A percentile compares a stretch with the other conserved stretches of the same genome.
Conservation (phyloP, 2,329 filamentous ascomycete species). For the Coniochaeta prunicola region DNA sequence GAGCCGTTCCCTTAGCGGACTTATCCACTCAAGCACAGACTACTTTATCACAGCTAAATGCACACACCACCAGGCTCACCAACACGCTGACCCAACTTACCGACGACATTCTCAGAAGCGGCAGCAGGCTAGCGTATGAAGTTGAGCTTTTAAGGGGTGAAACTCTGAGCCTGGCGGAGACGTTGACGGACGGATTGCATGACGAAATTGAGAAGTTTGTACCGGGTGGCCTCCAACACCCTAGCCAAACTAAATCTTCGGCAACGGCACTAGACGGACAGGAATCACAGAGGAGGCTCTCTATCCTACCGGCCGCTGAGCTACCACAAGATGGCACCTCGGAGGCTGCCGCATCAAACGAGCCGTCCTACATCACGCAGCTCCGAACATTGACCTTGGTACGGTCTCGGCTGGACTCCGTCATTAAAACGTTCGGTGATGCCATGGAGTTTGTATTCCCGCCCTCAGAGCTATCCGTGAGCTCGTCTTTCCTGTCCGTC, state of each 20-base stretch:
- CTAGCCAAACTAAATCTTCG: slow-evolving; percentile 13
- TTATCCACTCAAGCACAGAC: slow-evolving; percentile 75
- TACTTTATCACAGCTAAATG: slow-evolving; percentile 79
- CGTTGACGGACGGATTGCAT: slow-evolving; percentile 63
- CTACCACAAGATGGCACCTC: slow-evolving; percentile 13
- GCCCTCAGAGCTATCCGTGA: slow-evolving; percentile 76
- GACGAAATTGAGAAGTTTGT: slow-evolving; percentile 69
- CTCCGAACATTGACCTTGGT: slow-evolving; percentile 79
- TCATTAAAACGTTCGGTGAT: slow-evolving; percentile 87
- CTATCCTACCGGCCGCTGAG: background rate
- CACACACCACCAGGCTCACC: slow-evolving; percentile 78
- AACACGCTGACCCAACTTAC: slow-evolving; percentile 80
- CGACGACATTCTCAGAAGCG: slow-evolving; percentile 87
- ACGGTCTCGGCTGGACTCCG: slow-evolving; percentile 74
- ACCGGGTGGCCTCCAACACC: slow-evolving; percentile 38
- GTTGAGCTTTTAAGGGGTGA: slow-evolving; percentile 91
- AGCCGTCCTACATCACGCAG: slow-evolving; percentile 66
- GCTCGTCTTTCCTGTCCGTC: slow-evolving; percentile 82
- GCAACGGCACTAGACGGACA: background rate
- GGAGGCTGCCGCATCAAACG: slow-evolving; percentile 20
- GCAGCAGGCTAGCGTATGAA: slow-evolving; percentile 84
- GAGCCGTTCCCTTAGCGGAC: slow-evolving; percentile 58
- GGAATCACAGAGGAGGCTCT: background rate
- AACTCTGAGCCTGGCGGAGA: slow-evolving; percentile 71
- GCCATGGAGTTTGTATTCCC: slow-evolving; percentile 94